Base-by-base conservation (phyloP, 1,284 basidiomycete genomes). In the Ceratobasidium sp. region DNA sequence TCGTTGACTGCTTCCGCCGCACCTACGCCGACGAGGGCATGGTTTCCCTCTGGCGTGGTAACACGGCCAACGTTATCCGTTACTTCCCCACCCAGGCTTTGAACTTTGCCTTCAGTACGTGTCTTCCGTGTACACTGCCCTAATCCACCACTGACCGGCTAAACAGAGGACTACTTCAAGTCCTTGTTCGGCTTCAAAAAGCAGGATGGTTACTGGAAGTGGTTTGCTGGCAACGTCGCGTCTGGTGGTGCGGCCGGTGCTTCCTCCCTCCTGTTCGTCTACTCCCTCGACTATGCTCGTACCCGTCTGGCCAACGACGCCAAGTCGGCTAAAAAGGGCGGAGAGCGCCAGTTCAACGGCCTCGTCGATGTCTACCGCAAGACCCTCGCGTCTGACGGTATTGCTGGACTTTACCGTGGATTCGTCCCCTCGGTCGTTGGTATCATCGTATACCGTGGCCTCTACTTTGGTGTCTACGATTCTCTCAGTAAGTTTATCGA, bases 171-270 rank as follows among this genome's bases (percentile, higher is more conserved):
- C 84, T 97, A 97, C 89, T 97, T 96, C 91, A 97, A 97, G 88
- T 93, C 95, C 19, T 84, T 97, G 77, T 97, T 97, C 84, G 95
- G 95, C 80, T 95, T 95, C 90, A 95, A 93, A 88, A 95, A 95
- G 88, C 86, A 84, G 52, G 94, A 95, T 0, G 94, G 94, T 77
- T 96, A 96, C 88, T 94, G 93, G 92, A 94, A 82, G 84, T 95
- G 94, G 94, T 95, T 96, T 82, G 92, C 85, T 85, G 94, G 94
- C 81, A 97, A 97, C 84, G 91, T 98, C 81, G 96, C 96, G 68
- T 97, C 96, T 81, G 97, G 97, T 95, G 96, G 92, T 91, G 96
- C 93, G 81, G 96, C 96, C 84, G 96, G 96, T 92, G 96, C 96
- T 79, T 94, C 96, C 8, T 98, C 97, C 49, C 87, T 97, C 75